phyloP scores from a whole-genome alignment of 2,329 filamentous ascomycete species.

The Colletotrichum euphorbiae region DNA sequence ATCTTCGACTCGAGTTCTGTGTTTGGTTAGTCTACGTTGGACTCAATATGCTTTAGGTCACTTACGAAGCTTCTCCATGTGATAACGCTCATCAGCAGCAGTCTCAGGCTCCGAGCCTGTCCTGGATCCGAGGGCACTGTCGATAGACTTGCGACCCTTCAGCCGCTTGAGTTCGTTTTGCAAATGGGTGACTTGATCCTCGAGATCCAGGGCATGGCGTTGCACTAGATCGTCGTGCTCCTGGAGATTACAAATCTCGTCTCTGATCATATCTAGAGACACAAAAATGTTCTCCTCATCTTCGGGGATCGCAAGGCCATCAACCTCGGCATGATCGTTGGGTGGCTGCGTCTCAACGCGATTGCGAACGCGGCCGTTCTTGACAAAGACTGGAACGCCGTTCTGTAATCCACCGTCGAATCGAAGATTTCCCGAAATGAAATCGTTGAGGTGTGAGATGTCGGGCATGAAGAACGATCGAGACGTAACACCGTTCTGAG shows the following conservation, averaged over 20 bases:
- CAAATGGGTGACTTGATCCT: conserved; percentile 63
- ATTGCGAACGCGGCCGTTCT: conserved; percentile 63
- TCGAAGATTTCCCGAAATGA: conserved; percentile 65
- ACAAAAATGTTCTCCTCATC: conserved; percentile 70
- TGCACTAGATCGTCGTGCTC: conserved; percentile 68
- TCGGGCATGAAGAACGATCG: conserved; percentile 67
- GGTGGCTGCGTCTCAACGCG: conserved; percentile 50
- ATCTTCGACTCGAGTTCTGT: conserved; percentile 70
- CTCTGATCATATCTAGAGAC: conserved; percentile 71
- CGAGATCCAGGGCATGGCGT: conserved; percentile 64
- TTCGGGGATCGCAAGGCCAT: conserved; percentile 61
- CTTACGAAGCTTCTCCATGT: conserved; percentile 68
- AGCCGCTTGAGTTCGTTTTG: conserved; percentile 61
- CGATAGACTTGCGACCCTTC: conserved; percentile 54
- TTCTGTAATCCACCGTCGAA: conserved; percentile 64
- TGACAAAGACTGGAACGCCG: conserved; percentile 67
- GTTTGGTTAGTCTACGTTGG: conserved; percentile 7
- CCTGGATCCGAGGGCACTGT: conserved; percentile 50
- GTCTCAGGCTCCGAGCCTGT: conserved; percentile 57
- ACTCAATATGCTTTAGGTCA: conserved; percentile 36
- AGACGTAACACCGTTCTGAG: conserved; percentile 55
- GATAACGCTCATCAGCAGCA: conserved; percentile 57
- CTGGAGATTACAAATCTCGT: conserved; percentile 66
- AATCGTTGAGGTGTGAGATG: conserved; percentile 67
- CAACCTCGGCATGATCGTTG: conserved; percentile 60